A percentile compares a stretch with the other conserved stretches of the same genome.
phyloP scores from a whole-genome alignment of 306 rosid species.

The Trifolium fragiferum region DNA sequence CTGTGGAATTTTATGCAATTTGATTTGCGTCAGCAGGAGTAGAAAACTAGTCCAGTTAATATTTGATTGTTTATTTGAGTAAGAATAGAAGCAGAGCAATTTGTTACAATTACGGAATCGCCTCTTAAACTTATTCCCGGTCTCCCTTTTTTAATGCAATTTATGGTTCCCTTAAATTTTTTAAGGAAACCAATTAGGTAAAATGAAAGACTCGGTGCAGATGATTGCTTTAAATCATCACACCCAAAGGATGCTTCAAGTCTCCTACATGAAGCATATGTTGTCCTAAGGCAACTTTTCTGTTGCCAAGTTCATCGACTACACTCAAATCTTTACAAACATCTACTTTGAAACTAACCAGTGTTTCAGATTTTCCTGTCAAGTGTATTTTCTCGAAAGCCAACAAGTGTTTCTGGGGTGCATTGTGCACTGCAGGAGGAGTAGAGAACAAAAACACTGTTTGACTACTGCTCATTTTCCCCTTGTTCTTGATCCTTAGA shows the following conservation, averaged over 20 bases:
- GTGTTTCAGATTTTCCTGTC: conserved; percentile 50
- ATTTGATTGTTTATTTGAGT: conserved; percentile 9
- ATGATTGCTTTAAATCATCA: conserved; percentile 70
- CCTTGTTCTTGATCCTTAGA: conserved; percentile 71
- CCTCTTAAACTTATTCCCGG: conserved; percentile 27
- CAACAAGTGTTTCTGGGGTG: conserved; percentile 81
- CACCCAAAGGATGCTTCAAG: conserved; percentile 68
- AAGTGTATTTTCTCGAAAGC: conserved; percentile 75
- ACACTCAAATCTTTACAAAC: conserved; percentile 88
- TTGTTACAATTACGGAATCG: conserved; percentile 34
- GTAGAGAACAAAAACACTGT: conserved; percentile 72
- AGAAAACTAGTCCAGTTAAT: background rate
- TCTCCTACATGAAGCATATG: conserved; percentile 84
- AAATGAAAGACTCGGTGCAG: conserved; percentile 17
- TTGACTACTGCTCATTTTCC: conserved; percentile 59
- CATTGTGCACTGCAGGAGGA: conserved; percentile 79
- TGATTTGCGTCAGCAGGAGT: background rate
- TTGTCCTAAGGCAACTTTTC: conserved; percentile 77
- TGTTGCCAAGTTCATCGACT: conserved; percentile 83
- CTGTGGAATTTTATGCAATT: background rate
- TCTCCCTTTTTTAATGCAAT: background rate
- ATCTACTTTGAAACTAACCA: conserved; percentile 74
- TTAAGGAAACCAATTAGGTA: conserved; percentile 30
- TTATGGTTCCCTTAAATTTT: conserved; percentile 25
- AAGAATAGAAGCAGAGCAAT: conserved; percentile 33